These are phyloP conservation scores for Lecanoromycetidae sp. DNA, from an alignment of 2,329 filamentous ascomycete genomes.

Conservation along the genomic window DNA sequence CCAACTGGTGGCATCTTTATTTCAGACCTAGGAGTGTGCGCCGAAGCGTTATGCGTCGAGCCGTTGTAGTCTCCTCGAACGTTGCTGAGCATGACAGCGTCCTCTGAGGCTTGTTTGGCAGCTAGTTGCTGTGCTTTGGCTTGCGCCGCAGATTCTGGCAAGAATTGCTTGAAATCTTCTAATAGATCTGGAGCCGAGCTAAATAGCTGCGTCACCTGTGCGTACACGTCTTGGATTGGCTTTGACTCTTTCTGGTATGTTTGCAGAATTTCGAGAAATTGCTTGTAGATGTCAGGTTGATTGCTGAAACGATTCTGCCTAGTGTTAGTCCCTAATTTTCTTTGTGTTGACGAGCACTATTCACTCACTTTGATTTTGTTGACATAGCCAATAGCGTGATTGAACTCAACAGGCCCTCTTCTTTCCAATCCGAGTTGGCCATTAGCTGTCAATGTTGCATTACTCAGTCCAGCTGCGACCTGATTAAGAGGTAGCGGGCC, in stretches of 20 bases:
- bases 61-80: conserved; percentile 42
- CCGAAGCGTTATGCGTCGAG: conserved; percentile 31
- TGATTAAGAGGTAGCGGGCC: conserved; percentile 37
- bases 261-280: conserved; percentile 94
- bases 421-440: conserved; percentile 56
- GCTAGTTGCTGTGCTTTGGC: conserved; percentile 50
- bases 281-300: conserved; percentile 97
- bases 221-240: conserved; percentile 95
- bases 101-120: conserved; percentile 52
- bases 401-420: conserved; percentile 91
- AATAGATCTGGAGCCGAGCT: conserved; percentile 85
- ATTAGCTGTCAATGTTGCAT: conserved; percentile 47
- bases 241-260: conserved; percentile 98
- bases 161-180: conserved; percentile 97
- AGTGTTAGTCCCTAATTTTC: conserved; percentile 7
- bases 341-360: background rate
- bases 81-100: conserved; percentile 55
- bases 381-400: conserved; percentile 97
- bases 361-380: conserved; percentile 87
- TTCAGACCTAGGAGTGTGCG: conserved; percentile 40
- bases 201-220: conserved; percentile 89
- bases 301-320: conserved; percentile 84
- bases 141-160: conserved; percentile 75
- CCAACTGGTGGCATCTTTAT: conserved; percentile 80
- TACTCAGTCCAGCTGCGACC: conserved; percentile 49